Conservation (phyloP, 345 rosid species). For the Arabidopsis suecica region DNA sequence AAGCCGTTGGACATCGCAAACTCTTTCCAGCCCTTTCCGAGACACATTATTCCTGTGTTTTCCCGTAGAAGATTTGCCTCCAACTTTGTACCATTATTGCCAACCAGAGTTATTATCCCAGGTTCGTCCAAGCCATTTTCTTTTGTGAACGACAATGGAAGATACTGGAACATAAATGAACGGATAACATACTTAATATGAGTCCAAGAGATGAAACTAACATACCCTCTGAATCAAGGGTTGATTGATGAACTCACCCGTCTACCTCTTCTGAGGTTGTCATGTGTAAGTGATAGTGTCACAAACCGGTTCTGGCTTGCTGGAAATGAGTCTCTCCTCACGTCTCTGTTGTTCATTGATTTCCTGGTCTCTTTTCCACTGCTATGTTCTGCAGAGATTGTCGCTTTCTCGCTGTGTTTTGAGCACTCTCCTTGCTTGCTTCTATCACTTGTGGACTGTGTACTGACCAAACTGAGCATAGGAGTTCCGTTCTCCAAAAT, state of each 20-base stretch:
- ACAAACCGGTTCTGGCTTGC: not conserved
- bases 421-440: not conserved
- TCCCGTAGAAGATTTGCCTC: not conserved
- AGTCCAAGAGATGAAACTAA: not conserved
- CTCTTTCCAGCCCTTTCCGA: not conserved
- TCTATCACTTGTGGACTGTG: not conserved
- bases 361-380: not conserved
- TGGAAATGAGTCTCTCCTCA: not conserved
- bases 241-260: slow-evolving; percentile 14
- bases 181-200: not conserved
- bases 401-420: not conserved
- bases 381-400: not conserved
- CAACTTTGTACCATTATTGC: slow-evolving; percentile 4
- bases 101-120: not conserved
- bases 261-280: not conserved
- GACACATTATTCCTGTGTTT: not conserved
- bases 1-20: not conserved
- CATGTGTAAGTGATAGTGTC: slow-evolving; percentile 4
- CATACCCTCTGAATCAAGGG: not conserved
- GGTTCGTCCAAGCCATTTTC: slow-evolving; percentile 2
- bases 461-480: not conserved
- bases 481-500: slow-evolving; percentile 1
- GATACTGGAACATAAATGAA: not conserved
- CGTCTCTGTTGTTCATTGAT: not conserved
- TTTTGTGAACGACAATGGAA: not conserved